Base-by-base conservation (phyloP, 352 stramenopile genomes). In the Aphanomyces cochlioides region DNA sequence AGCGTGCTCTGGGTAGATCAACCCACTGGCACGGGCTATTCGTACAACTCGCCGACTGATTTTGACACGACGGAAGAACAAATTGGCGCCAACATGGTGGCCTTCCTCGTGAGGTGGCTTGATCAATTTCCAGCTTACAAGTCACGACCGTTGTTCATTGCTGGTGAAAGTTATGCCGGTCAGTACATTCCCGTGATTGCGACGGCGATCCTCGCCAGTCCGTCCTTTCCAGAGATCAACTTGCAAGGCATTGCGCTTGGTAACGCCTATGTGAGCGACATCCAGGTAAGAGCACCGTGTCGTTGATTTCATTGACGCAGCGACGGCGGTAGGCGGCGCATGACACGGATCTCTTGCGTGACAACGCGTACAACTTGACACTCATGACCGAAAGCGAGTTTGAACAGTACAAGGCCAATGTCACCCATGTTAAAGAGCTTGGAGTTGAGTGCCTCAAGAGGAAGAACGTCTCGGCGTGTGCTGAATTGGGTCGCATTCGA, bases 301-400 rank as follows among this genome's bases (percentile, higher is more conserved):
- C 28, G 28, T 28, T 28, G 28, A 28, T 28, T 28, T 28, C 28
- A 28, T 28, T 28, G 28, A 28, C 28, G 28, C 28, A 28, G 28
- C 28, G 28, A 28, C 28, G 28, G 28, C 10, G 43, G 10, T 50
- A 50, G 43, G 43, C 43, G 43, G 81, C 78, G 43, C 81, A 83
- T 60, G 81, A 83, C 57, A 77, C 81, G 1, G 89, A 93, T 76
- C 88, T 95, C 48, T 81, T 90, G 73, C 28, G 36, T 15, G 89
- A 93, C 65, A 93, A 94, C 64, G 59, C 70, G 48, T 93, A 91
- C 75, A 89, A 89, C 54, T 70, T 89, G 50, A 81, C 81, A 54
- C 69, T 90, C 53, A 64, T 90, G 48, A 66, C 77, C 40, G 77
- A 80, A 34, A 61, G 76, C 13, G 66, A 81, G 7, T 76, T 84